These are phyloP conservation scores for Fusarium transvaalense DNA, from an alignment of 2,329 filamentous ascomycete genomes.

Conservation along the genomic window DNA sequence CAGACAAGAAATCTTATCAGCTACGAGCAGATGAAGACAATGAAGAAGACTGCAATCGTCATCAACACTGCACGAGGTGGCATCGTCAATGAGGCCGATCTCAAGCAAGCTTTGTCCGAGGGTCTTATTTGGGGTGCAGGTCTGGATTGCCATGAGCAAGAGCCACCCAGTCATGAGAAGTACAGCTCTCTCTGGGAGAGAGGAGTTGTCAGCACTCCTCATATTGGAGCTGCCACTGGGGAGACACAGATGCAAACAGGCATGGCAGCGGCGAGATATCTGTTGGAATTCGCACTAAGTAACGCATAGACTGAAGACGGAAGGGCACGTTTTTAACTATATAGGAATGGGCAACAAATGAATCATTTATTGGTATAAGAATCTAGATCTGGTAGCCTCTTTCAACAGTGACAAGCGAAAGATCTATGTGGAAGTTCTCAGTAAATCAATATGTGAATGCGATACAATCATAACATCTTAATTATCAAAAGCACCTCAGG, in stretches of 20 bases:
- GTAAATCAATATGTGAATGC: too few relatives aligned
- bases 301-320: neutral
- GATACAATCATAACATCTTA: too few relatives aligned
- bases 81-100: conserved; percentile 55
- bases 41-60: conserved; percentile 56
- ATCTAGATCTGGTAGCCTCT: too few relatives aligned
- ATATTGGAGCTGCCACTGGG: conserved; percentile 60
- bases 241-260: conserved; percentile 51
- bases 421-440: too few relatives aligned
- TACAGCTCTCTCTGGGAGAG: conserved; percentile 53
- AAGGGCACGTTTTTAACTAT: neutral
- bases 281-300: conserved; percentile 39
- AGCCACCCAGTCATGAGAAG: conserved; percentile 54
- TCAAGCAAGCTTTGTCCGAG: conserved; percentile 51
- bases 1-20: conserved; percentile 52
- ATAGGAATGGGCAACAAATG: neutral
- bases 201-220: conserved; percentile 58
- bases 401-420: too few relatives aligned
- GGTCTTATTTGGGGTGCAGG: conserved; percentile 56
- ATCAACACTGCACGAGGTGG: conserved; percentile 58
- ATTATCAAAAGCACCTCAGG: too few relatives aligned
- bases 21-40: conserved; percentile 49
- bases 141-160: conserved; percentile 56
- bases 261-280: conserved; percentile 43
- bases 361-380: too few relatives aligned